These are phyloP conservation scores for Colletotrichum trifolii DNA, from an alignment of 2,329 filamentous ascomycete species.

Conservation along the genomic window DNA sequence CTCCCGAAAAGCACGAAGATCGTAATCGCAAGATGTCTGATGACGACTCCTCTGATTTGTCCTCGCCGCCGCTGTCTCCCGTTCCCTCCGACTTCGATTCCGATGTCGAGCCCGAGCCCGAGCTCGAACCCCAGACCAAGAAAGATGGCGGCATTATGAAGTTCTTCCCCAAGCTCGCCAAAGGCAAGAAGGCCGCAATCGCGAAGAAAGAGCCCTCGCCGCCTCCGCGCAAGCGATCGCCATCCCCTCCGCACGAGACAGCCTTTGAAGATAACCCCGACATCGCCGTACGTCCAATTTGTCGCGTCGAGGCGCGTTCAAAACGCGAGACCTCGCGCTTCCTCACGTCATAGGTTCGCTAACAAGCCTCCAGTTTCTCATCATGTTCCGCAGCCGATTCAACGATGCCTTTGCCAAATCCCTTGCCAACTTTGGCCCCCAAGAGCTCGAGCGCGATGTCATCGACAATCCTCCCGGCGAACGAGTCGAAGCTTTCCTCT, in stretches of 20 bases:
- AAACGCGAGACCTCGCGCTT: conserved; percentile 67
- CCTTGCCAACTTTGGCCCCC: conserved; percentile 88
- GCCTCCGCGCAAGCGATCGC: conserved; percentile 80
- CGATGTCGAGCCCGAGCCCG: conserved; percentile 65
- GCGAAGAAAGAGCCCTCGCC: conserved; percentile 70
- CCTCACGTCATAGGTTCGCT: conserved; percentile 43
- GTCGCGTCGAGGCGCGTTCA: conserved; percentile 51
- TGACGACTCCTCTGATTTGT: conserved; percentile 73
- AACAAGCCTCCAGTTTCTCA: conserved; percentile 80
- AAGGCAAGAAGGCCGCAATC: conserved; percentile 51
- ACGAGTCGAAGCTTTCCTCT: conserved; percentile 87
- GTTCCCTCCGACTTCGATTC: conserved; percentile 58
- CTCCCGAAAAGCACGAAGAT: neutral
- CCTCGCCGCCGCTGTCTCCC: conserved; percentile 63
- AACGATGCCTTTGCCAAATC: conserved; percentile 89
- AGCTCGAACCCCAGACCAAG: conserved; percentile 47
- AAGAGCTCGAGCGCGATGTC: conserved; percentile 92
- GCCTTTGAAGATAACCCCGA: conserved; percentile 90
- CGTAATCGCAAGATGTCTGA: conserved; percentile 62
- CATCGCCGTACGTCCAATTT: conserved; percentile 80
- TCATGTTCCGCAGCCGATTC: conserved; percentile 97
- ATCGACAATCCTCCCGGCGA: conserved; percentile 82
- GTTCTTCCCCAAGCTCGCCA: conserved; percentile 72
- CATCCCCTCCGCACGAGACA: conserved; percentile 91
- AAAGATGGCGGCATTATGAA: conserved; percentile 70